Evolutionary conservation across 2,329 filamentous ascomycete genomes (phyloP).

Genomic region (Colletotrichum euphorbiae): DNA sequence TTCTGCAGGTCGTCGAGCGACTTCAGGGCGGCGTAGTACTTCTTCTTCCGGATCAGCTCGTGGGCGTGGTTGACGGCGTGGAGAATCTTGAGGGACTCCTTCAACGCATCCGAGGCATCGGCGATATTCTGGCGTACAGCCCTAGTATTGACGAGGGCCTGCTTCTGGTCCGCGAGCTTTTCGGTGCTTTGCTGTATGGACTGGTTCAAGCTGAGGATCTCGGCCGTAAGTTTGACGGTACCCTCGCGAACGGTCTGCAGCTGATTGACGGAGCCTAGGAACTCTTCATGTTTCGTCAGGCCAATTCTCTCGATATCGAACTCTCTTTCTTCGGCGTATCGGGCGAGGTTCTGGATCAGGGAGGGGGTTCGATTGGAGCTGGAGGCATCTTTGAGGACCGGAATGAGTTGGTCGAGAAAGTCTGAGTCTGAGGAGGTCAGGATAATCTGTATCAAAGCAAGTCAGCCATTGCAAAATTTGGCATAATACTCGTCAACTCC

Average conservation of each 20-base stretch:
- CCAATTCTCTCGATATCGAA: constrained; percentile 94
- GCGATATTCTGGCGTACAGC: constrained; percentile 95
- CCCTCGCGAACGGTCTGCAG: constrained; percentile 92
- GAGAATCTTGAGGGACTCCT: constrained; percentile 91
- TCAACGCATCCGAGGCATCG: constrained; percentile 87
- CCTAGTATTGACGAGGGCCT: constrained; percentile 90
- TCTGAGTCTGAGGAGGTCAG: constrained; percentile 91
- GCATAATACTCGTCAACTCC: not conserved
- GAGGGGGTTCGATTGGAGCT: constrained; percentile 77
- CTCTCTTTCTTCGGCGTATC: constrained; percentile 89
- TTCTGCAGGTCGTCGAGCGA: constrained; percentile 96
- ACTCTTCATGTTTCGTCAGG: constrained; percentile 96
- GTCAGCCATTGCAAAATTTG: not conserved
- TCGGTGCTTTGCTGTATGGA: constrained; percentile 96
- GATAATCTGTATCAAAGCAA: constrained; percentile 74
- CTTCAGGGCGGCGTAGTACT: constrained; percentile 93
- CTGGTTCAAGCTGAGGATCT: constrained; percentile 92
- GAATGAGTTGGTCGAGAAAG: constrained; percentile 95
- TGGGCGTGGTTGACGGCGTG: constrained; percentile 94
- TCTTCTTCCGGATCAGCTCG: constrained; percentile 90
- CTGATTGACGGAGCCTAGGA: constrained; percentile 92
- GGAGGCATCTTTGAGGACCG: constrained; percentile 90
- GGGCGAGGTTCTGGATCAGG: constrained; percentile 81
- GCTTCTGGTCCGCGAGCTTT: constrained; percentile 93
- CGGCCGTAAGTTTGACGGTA: constrained; percentile 86